Evolutionary conservation across 768 basidiomycete genomes (phyloP).

Genomic region (Trametes punicea): DNA sequence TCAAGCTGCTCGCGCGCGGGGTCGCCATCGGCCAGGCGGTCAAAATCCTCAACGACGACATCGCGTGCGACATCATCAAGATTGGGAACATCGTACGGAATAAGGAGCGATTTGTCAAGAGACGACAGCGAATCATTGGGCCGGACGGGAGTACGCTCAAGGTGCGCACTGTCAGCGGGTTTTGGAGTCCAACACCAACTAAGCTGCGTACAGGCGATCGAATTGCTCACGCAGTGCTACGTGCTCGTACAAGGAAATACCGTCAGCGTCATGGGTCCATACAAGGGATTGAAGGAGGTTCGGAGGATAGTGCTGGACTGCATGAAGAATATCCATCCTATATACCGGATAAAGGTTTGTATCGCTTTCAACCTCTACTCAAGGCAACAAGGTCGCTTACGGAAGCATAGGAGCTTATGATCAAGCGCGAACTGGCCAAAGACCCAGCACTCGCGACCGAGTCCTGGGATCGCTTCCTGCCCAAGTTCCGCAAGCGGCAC

Average conservation of each 20-base stretch:
- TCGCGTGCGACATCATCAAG: slow-evolving; percentile 97
- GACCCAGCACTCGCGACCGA: slow-evolving; percentile 94
- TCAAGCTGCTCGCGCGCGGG: slow-evolving; percentile 92
- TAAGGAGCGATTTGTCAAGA: slow-evolving; percentile 95
- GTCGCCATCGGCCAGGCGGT: slow-evolving; percentile 83
- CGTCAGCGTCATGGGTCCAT: slow-evolving; percentile 96
- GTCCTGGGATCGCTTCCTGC: slow-evolving; percentile 96
- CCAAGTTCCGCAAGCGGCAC: slow-evolving; percentile 91
- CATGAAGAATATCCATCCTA: slow-evolving; percentile 99
- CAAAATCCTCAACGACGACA: slow-evolving; percentile 84
- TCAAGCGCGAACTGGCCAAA: slow-evolving; percentile 94
- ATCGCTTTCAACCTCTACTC: background rate
- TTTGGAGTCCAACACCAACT: background rate
- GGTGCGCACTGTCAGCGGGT: slow-evolving; percentile 42
- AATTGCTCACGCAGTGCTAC: slow-evolving; percentile 93
- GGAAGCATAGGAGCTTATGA: slow-evolving; percentile 82
- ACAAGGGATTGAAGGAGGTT: slow-evolving; percentile 94
- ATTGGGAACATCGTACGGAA: slow-evolving; percentile 93
- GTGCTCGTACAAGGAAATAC: slow-evolving; percentile 98
- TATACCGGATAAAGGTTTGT: slow-evolving; percentile 92
- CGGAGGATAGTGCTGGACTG: slow-evolving; percentile 95
- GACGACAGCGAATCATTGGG: slow-evolving; percentile 94
- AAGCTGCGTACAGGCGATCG: slow-evolving; percentile 73
- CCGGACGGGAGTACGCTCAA: slow-evolving; percentile 97
- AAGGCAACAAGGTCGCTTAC: background rate